Evolutionary conservation across 129 eudicot species (phyloP).

Genomic region (Helianthus annuus): DNA sequence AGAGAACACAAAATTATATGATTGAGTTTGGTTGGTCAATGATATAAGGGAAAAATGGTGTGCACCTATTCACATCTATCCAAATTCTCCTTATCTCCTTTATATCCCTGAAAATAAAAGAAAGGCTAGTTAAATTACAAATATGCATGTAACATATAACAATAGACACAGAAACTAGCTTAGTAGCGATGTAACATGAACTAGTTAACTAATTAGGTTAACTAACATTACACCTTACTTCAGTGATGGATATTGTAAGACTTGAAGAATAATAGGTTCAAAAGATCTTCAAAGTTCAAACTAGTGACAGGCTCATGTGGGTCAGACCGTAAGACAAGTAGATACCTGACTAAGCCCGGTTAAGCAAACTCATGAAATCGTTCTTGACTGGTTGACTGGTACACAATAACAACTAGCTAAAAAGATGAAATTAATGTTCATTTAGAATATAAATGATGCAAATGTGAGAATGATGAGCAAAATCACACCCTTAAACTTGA

Average conservation of each 20-base stretch:
- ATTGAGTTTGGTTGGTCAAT: background rate
- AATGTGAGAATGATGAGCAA: too few relatives aligned
- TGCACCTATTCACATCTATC: slow-evolving; percentile 91
- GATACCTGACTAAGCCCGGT: too few relatives aligned
- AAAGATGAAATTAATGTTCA: too few relatives aligned
- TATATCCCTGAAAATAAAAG: slow-evolving; percentile 59
- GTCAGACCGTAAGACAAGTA: too few relatives aligned
- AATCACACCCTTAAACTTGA: too few relatives aligned
- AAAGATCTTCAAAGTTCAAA: too few relatives aligned
- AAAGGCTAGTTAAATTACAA: slow-evolving; percentile 25
- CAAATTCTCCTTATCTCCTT: slow-evolving; percentile 65
- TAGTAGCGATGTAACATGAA: background rate
- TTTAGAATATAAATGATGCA: too few relatives aligned
- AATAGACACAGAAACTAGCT: slow-evolving; percentile 3
- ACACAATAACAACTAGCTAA: too few relatives aligned
- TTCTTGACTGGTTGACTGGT: too few relatives aligned
- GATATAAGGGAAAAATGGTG: slow-evolving; percentile 14
- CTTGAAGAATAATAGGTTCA: too few relatives aligned
- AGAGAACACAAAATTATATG: slow-evolving; percentile 22
- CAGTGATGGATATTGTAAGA: background rate
- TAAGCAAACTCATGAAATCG: too few relatives aligned
- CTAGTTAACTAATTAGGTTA: slow-evolving; percentile 6
- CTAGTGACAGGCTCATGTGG: too few relatives aligned
- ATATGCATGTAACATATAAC: background rate
- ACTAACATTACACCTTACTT: slow-evolving; percentile 58